Evolutionary conservation across 2,329 filamentous ascomycete species (phyloP).

Genomic region (Tolypocladium paradoxum): DNA sequence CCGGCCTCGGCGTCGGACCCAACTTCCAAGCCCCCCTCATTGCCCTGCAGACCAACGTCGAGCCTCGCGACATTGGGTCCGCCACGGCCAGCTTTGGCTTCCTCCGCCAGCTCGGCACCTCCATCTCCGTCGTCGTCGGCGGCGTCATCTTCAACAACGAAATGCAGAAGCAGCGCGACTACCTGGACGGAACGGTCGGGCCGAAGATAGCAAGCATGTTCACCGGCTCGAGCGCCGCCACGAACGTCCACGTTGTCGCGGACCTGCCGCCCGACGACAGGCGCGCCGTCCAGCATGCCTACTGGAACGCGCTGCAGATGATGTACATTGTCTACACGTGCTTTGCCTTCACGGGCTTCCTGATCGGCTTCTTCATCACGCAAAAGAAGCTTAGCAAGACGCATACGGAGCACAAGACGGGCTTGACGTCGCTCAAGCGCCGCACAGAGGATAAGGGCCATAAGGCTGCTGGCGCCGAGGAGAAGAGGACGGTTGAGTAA

Average conservation of each 20-base stretch:
- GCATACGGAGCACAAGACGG: constrained; percentile 49
- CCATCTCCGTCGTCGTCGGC: constrained; percentile 60
- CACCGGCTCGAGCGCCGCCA: constrained; percentile 47
- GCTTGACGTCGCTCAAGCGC: constrained; percentile 31
- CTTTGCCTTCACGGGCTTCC: constrained; percentile 34
- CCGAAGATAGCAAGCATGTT: constrained; percentile 38
- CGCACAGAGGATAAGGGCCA: constrained; percentile 16
- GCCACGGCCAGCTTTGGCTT: constrained; percentile 59
- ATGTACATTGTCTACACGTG: constrained; percentile 50
- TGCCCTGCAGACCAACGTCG: constrained; percentile 53
- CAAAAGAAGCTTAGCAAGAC: constrained; percentile 41
- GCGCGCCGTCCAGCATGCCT: constrained; percentile 31
- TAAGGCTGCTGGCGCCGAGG: constrained; percentile 1
- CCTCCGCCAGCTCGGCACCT: constrained; percentile 56
- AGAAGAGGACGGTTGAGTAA: constrained; percentile 4
- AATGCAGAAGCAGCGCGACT: constrained; percentile 46
- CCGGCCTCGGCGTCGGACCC: constrained; percentile 54
- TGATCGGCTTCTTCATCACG: constrained; percentile 35
- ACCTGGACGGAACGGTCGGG: constrained; percentile 39
- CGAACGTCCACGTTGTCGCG: constrained; percentile 48
- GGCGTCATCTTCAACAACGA: constrained; percentile 72
- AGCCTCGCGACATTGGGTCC: constrained; percentile 54
- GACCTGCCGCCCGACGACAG: constrained; percentile 35
- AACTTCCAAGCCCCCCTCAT: constrained; percentile 62
- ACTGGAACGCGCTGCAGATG: constrained; percentile 36